phyloP scores from a whole-genome alignment of 164 flowering plant genomes.

The Magnolia sinica region DNA sequence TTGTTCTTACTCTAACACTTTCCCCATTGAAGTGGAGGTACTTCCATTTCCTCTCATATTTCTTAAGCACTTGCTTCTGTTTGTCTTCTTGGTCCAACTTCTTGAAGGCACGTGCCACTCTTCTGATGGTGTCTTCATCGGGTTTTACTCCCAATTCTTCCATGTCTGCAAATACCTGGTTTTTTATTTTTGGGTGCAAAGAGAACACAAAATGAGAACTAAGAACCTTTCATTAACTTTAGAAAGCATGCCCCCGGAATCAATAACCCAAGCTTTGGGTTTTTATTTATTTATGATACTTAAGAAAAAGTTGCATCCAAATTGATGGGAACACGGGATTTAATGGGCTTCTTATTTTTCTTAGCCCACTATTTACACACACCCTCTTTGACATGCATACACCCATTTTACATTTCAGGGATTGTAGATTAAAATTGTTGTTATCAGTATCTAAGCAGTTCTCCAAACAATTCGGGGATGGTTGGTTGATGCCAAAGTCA shows the following conservation, averaged over 20 bases:
- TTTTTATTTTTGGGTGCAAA: not conserved
- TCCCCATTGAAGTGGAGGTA: constrained; percentile 86
- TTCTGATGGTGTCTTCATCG: constrained; percentile 73
- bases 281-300: no score
- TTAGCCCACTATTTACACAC: no score
- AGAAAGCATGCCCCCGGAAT: not conserved
- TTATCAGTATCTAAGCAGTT: no score
- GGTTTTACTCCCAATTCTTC: constrained; percentile 92
- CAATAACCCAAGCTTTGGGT: not conserved
- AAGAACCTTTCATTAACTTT: not conserved
- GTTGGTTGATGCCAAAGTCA: no score
- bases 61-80: constrained; percentile 46
- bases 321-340: not conserved
- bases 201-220: not conserved
- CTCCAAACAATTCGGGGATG: no score
- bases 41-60: constrained; percentile 66
- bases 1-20: constrained; percentile 55
- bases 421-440: no score
- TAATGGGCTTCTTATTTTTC: no score
- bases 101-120: constrained; percentile 61
- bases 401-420: no score
- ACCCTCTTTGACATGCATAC: no score
- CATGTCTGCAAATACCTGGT: constrained; percentile 95
- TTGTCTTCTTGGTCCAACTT: constrained; percentile 65
- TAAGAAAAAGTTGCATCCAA: no score